Conservation (phyloP, 179 eudicot genomes). For the Carnegiea gigantea region DNA sequence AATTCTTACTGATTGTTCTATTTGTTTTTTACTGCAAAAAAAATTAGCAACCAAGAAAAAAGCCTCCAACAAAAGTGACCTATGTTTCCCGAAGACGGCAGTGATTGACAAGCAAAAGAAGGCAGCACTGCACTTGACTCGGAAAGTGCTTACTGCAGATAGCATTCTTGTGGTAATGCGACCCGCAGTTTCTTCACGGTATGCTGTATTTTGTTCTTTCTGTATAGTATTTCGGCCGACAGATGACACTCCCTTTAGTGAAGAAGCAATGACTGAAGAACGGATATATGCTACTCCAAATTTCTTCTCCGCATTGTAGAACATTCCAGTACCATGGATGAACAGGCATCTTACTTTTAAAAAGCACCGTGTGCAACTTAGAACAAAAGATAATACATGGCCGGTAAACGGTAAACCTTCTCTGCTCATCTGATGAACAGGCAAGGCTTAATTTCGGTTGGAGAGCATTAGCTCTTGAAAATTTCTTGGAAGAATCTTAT, state of each 20-base stretch:
- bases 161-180: constrained; percentile 40
- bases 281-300: neutral
- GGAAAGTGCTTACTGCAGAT: constrained; percentile 25
- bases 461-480: constrained; percentile 28
- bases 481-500: neutral
- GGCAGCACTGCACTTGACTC: constrained; percentile 32
- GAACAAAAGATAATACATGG: constrained; percentile 16
- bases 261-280: too few relatives aligned
- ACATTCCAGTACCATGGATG: constrained; percentile 31
- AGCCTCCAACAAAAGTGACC: neutral
- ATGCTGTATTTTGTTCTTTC: neutral
- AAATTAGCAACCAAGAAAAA: too few relatives aligned
- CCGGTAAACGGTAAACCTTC: constrained; percentile 19
- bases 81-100: constrained; percentile 23
- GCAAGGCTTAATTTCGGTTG: constrained; percentile 30
- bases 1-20: too few relatives aligned
- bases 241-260: too few relatives aligned
- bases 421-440: constrained; percentile 4
- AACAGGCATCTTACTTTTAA: constrained; percentile 8
- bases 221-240: neutral
- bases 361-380: constrained; percentile 19
- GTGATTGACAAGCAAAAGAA: constrained; percentile 32
- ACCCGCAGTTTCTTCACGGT: constrained; percentile 41
- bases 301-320: constrained; percentile 9
- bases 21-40: too few relatives aligned